Percentiles rank a stretch among this genome's conserved stretches.
Conservation (phyloP, 257 asterid species). For the Solanum microdontum region DNA sequence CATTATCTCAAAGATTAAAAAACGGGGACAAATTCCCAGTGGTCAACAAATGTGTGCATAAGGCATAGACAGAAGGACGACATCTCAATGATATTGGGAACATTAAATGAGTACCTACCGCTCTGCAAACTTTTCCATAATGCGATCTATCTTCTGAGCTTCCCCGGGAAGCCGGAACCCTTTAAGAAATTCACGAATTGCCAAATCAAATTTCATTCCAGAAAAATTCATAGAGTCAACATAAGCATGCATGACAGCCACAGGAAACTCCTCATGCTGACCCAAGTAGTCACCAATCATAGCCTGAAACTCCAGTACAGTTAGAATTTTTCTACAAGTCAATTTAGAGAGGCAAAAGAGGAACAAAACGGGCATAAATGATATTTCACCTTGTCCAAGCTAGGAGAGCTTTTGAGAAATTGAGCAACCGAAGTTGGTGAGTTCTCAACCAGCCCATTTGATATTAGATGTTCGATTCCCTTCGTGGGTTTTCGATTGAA, state of each 20-base stretch:
- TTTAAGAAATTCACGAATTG: conserved; percentile 90
- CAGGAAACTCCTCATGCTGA: conserved; percentile 96
- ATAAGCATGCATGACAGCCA: conserved; percentile 96
- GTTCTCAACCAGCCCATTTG: conserved; percentile 77
- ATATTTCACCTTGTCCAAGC: conserved; percentile 66
- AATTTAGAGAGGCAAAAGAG: conserved; percentile 1
- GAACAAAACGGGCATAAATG: not conserved
- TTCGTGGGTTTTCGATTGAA: conserved; percentile 80
- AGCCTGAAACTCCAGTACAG: conserved; percentile 37
- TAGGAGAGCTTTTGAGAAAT: conserved; percentile 77
- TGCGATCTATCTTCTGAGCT: conserved; percentile 99
- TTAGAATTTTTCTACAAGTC: conserved; percentile 11
- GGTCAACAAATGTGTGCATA: not conserved
- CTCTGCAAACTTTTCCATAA: conserved; percentile 98
- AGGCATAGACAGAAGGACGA: not conserved
- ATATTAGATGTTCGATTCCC: conserved; percentile 61
- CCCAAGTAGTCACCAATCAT: conserved; percentile 95
- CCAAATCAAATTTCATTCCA: conserved; percentile 80
- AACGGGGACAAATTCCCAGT: not conserved
- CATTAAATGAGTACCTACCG: conserved; percentile 37
- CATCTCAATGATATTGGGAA: not conserved
- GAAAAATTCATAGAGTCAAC: conserved; percentile 88
- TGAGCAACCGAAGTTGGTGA: conserved; percentile 81
- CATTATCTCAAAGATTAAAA: not conserved
- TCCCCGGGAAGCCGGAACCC: conserved; percentile 99